phyloP scores from a whole-genome alignment of 345 rosid genomes.

The Balakata baccata region DNA sequence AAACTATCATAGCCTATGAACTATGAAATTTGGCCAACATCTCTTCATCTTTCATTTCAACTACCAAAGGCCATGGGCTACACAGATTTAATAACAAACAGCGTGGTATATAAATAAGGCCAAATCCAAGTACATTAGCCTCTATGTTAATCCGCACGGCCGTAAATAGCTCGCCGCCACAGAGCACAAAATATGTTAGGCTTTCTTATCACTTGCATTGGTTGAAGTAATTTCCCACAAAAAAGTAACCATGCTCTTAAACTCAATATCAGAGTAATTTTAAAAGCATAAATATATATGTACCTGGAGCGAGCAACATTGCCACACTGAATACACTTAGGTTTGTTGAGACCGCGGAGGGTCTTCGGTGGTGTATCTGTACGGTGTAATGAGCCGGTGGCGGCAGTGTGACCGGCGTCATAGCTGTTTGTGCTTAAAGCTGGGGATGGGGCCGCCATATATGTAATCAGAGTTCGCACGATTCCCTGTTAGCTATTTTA shows the following conservation, averaged over 20 bases:
- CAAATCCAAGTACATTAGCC: background rate
- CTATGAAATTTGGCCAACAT: background rate
- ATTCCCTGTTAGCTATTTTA: background rate
- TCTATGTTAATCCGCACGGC: background rate
- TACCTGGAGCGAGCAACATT: slow-evolving; percentile 98
- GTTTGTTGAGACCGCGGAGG: slow-evolving; percentile 94
- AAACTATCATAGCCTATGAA: background rate
- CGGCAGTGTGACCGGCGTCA: slow-evolving; percentile 13
- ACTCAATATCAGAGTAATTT: background rate
- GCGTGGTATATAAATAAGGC: background rate
- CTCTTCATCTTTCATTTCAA: background rate
- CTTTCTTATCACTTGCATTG: background rate
- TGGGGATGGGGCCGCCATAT: slow-evolving; percentile 29
- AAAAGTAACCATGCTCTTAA: background rate
- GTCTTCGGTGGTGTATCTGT: slow-evolving; percentile 52
- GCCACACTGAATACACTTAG: slow-evolving; percentile 94
- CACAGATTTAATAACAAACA: background rate
- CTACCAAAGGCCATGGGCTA: background rate
- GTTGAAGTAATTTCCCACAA: background rate
- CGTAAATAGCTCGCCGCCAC: background rate
- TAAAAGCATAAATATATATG: background rate
- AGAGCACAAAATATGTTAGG: background rate
- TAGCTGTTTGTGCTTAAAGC: slow-evolving; percentile 17
- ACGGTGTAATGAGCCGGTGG: background rate
- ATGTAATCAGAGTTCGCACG: background rate